Evolutionary conservation across 2,329 filamentous ascomycete genomes (phyloP), one percentile per base, ranked within the genome.

Genomic region (Nemania sp.): DNA sequence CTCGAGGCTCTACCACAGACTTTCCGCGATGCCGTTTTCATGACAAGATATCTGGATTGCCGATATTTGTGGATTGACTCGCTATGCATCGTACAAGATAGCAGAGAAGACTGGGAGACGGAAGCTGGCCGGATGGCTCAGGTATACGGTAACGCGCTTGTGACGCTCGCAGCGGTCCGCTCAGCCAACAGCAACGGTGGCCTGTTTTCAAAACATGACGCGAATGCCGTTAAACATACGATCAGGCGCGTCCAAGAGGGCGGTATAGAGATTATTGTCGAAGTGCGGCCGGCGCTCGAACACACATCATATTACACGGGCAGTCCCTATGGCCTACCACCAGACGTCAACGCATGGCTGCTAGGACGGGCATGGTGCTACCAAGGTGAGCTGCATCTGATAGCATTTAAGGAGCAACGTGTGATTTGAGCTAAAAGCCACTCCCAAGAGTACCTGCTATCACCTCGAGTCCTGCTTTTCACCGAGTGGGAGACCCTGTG

Each of bases 401-500:
- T 7, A 25, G 21, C 34, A 2, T 20, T 7, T 11, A 6, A 18
- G 18, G 17, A 7, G 4, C 13, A n/a, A 3, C 18, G 6, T 11
- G 40, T 1, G 6, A 7, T 20, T 20, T 15, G 13, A 40, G 6
- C 53, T 49, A 12, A 49, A 17, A 12, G 32, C 10, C n/a, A 12
- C 12, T 29, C 37, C 37, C 11, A 29, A 67, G 64, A 65, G 9
- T 67, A 68, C 40, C 35, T 68, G 7, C 43, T 67, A 32, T 55
- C 65, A 9, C 65, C 65, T 5, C 59, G 66, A 40, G 63, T 68
- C 2, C 21, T 67, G 12, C 56, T 59, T 11, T 68, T 68, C 43
- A 68, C 66, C 1, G 46, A 57, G 3, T 67, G 61, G 65, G 65
- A 67, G 35, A 63, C 62, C 32, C 62, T 66, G 9, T 66, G 60